These are phyloP conservation scores for Tylopilus orsonianus DNA, from an alignment of 1,284 basidiomycete species.

Conservation along the genomic window DNA sequence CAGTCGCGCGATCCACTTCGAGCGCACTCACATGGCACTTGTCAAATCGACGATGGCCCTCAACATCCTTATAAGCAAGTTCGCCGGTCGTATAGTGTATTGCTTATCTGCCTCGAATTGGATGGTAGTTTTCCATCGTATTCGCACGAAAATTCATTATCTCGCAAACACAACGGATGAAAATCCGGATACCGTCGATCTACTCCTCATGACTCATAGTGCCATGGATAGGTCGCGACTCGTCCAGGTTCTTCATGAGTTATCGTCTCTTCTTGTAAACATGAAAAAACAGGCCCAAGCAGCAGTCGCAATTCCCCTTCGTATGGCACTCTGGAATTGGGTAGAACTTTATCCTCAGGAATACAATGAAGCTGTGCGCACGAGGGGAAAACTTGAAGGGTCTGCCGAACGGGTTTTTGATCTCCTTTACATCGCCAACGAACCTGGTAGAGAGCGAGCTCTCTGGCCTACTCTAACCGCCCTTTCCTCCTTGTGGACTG, in stretches of 20 bases:
- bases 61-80: constrained; percentile 63
- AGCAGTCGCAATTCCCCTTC: constrained; percentile 72
- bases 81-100: constrained; percentile 79
- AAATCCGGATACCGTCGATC: constrained; percentile 65
- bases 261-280: constrained; percentile 82
- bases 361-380: constrained; percentile 71
- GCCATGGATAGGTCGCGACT: constrained; percentile 66
- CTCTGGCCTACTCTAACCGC: constrained; percentile 84
- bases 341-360: constrained; percentile 81
- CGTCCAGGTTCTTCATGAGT: constrained; percentile 70
- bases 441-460: constrained; percentile 54
- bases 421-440: constrained; percentile 60
- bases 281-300: constrained; percentile 78
- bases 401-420: constrained; percentile 85
- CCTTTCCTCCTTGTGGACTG: constrained; percentile 77
- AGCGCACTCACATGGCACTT: constrained; percentile 66
- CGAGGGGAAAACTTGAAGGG: constrained; percentile 70
- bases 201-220: constrained; percentile 74
- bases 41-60: constrained; percentile 57
- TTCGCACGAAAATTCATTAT: constrained; percentile 71
- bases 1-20: constrained; percentile 50
- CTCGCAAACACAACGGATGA: constrained; percentile 57
- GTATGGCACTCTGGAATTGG: constrained; percentile 91
- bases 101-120: constrained; percentile 91
- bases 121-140: constrained; percentile 73